Base-by-base conservation (phyloP, 371 early-diverging fungal genomes). In the Saksenaea oblongispora region DNA sequence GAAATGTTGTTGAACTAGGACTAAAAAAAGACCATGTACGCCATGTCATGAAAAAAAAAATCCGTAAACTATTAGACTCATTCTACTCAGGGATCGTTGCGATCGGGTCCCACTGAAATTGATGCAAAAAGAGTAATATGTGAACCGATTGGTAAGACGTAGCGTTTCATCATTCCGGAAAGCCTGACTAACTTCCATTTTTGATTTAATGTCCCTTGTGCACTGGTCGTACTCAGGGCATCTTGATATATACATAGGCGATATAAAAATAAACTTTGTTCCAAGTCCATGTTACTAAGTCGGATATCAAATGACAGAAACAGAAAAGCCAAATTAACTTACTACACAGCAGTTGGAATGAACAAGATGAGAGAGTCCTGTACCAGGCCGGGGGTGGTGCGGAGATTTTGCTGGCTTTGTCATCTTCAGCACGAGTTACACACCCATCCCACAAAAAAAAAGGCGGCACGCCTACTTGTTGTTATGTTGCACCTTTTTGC, bases 121-220 rank as follows among this genome's bases (percentile, higher is more conserved):
- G 10, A 47, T 47, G 22, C 51, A 22, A 18, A 22, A 3, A 47
- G 22, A 22, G 22, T 10, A 47, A 10, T 22, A 24, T 47, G 22
- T n/a, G 10, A 11, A 22, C 17, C 22, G 51, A 47, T 47, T 47
- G 51, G 51, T 47, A 22, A 47, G 51, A 47, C 51, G 51, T 10
- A 22, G 2, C 51, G 10, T 3, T 47, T 47, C 17, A 22, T 47
- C 24, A 47, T 39, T 39, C 39, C 39, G 39, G 39, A 39, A 39
- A n/a, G 51, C 22, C 51, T 47, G 51, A 22, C 11, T 22, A 47
- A 47, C 51, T 47, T 47, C 51, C 51, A 47, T 47, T 47, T 47
- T 47, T 47, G 51, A 47, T 5, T 47, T 47, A 22, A 22, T 47
- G 51, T 47, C 10, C 24, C 51, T 47, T 47, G 51, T 10, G 51